phyloP scores from a whole-genome alignment of 2,329 filamentous ascomycete species.

The Colletotrichum neosansevieriae region DNA sequence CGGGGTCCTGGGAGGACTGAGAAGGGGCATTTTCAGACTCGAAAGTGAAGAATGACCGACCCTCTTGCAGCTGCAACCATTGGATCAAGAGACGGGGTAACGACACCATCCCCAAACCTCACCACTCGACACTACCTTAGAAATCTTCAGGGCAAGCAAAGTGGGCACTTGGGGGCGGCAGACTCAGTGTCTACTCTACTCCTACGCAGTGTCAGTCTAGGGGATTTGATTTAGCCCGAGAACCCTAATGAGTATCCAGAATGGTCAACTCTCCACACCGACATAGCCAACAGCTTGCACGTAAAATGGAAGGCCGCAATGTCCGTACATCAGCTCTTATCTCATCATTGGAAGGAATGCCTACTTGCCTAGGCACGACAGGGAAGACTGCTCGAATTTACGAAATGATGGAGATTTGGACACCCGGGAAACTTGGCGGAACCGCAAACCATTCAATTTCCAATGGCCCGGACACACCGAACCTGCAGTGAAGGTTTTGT shows the following conservation, averaged over 20 bases:
- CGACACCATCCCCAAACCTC: conserved; percentile 5
- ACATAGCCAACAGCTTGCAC: no score
- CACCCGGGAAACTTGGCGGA: conserved; percentile 23
- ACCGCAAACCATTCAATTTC: no score
- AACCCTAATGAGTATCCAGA: neutral
- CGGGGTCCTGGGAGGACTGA: conserved; percentile 14
- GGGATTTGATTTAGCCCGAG: conserved; percentile 2
- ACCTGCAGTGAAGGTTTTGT: conserved; percentile 11
- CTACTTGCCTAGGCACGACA: no score
- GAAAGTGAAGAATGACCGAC: conserved; percentile 38
- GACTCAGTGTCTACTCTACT: no score
- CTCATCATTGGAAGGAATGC: no score
- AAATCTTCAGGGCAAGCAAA: conserved; percentile 3
- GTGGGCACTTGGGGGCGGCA: neutral
- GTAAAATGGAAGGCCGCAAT: no score
- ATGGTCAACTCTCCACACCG: no score
- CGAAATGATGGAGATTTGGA: conserved; percentile 7
- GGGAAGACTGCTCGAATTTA: neutral
- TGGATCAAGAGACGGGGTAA: conserved; percentile 34
- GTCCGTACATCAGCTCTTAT: no score
- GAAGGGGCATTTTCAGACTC: conserved; percentile 7
- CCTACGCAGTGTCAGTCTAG: no score
- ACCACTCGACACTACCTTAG: neutral
- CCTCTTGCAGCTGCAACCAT: conserved; percentile 34
- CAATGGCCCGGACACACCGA: conserved; percentile 19